Evolutionary conservation across 805 yeast species (phyloP).

Genomic region (Middelhovenomyces tepae): DNA sequence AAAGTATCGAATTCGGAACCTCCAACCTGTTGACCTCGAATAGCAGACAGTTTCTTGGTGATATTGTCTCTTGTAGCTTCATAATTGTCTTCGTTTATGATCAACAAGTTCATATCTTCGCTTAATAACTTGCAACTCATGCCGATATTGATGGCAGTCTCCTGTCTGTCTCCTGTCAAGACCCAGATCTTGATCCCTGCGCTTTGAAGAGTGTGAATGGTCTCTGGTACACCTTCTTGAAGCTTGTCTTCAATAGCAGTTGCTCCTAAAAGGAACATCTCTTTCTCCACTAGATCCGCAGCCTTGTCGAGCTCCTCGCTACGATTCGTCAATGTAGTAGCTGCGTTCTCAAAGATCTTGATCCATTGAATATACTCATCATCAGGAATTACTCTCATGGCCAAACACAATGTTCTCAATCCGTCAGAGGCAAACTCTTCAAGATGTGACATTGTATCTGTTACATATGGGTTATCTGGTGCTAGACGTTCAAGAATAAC

Average conservation of each 20-base stretch:
- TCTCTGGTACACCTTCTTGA: conserved; percentile 98
- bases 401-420: conserved; percentile 86
- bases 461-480: conserved; percentile 64
- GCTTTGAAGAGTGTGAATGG: conserved; percentile 86
- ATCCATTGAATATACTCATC: conserved; percentile 73
- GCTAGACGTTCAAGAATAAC: conserved; percentile 83
- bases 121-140: conserved; percentile 92
- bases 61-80: conserved; percentile 71
- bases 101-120: conserved; percentile 90
- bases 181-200: conserved; percentile 99
- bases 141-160: conserved; percentile 96
- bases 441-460: conserved; percentile 72
- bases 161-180: conserved; percentile 96
- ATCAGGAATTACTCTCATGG: conserved; percentile 70
- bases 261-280: conserved; percentile 79
- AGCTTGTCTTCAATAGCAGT: conserved; percentile 97
- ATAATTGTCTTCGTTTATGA: conserved; percentile 77
- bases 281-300: conserved; percentile 80
- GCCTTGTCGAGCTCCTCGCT: conserved; percentile 71
- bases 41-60: conserved; percentile 64
- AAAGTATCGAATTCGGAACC: conserved; percentile 55
- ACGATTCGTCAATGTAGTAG: conserved; percentile 72
- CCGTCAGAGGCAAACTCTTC: conserved; percentile 98
- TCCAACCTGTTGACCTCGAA: conserved; percentile 35
- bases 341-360: conserved; percentile 58